Percentiles rank a stretch among this genome's conserved stretches.
These are phyloP conservation scores for Dillenia suffruticosa DNA, from an alignment of 164 flowering plant genomes.

Conservation along the genomic window DNA sequence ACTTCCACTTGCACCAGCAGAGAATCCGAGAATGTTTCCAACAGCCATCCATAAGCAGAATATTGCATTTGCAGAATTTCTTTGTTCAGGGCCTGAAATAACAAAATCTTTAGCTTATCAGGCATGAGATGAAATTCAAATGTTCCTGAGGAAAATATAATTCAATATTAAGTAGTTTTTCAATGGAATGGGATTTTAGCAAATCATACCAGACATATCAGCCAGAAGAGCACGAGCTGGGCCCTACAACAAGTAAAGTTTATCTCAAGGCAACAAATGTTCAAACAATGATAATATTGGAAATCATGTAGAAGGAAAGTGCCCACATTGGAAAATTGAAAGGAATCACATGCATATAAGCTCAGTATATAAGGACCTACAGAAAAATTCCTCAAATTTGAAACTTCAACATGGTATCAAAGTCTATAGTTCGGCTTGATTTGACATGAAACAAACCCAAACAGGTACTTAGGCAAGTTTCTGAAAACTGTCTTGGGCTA, in stretches of 20 bases:
- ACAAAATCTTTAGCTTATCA: background rate
- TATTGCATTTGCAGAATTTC: slow-evolving; percentile 82
- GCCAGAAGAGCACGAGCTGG: slow-evolving; percentile 99
- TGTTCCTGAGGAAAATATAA: no score
- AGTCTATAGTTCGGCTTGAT: no score
- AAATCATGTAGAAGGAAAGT: no score
- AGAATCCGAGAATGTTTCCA: slow-evolving; percentile 90
- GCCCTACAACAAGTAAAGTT: slow-evolving; percentile 48
- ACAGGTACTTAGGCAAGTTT: no score
- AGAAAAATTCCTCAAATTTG: no score
- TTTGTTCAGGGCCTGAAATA: slow-evolving; percentile 79
- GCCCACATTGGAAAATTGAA: background rate
- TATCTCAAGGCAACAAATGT: background rate
- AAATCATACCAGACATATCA: slow-evolving; percentile 73
- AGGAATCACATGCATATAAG: background rate
- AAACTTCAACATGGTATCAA: no score
- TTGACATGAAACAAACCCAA: no score
- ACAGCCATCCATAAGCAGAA: slow-evolving; percentile 99
- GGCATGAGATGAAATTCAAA: no score
- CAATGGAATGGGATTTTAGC: background rate
- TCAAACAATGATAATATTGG: background rate
- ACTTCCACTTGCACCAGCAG: slow-evolving; percentile 89
- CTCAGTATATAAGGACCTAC: no score
- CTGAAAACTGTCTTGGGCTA: no score
- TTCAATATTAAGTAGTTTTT: background rate